These are phyloP conservation scores for Chlamydomonas sp. DNA, from an alignment of 139 green algal genomes.

Conservation along the genomic window DNA sequence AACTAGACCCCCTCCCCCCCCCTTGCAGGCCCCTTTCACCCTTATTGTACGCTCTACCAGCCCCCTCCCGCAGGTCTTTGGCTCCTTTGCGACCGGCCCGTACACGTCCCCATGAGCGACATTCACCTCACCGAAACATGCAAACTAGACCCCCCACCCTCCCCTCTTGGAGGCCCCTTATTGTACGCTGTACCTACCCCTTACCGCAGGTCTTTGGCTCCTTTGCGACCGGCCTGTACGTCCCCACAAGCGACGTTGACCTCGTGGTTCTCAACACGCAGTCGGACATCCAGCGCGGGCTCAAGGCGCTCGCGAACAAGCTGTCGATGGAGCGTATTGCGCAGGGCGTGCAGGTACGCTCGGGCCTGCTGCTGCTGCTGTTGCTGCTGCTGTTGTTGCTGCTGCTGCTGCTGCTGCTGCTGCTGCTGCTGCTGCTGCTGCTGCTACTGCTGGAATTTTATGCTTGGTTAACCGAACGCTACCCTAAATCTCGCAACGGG, in stretches of 20 bases:
- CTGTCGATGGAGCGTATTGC: conserved; percentile 52
- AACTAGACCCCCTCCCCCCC: no score
- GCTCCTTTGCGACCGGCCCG: conserved; percentile 63
- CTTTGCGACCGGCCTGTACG: conserved; percentile 55
- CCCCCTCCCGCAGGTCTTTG: conserved; percentile 54
- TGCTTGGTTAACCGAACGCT: no score
- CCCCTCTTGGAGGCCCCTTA: not conserved
- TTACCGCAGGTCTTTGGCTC: not conserved
- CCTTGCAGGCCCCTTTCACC: not conserved
- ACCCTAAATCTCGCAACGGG: no score
- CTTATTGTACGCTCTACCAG: not conserved
- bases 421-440: no score
- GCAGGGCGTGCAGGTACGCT: conserved; percentile 65
- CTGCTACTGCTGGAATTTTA: no score
- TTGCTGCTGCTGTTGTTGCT: not conserved
- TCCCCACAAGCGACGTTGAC: conserved; percentile 93
- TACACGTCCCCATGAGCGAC: not conserved
- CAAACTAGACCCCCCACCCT: no score
- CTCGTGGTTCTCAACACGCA: conserved; percentile 62
- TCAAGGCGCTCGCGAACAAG: conserved; percentile 66
- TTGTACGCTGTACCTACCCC: not conserved
- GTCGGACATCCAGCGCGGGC: conserved; percentile 37
- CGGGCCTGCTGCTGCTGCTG: not conserved
- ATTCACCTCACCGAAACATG: not conserved
- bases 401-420: no score